phyloP scores from a whole-genome alignment of 192 early-diverging fungal species.

The Backusella circina region DNA sequence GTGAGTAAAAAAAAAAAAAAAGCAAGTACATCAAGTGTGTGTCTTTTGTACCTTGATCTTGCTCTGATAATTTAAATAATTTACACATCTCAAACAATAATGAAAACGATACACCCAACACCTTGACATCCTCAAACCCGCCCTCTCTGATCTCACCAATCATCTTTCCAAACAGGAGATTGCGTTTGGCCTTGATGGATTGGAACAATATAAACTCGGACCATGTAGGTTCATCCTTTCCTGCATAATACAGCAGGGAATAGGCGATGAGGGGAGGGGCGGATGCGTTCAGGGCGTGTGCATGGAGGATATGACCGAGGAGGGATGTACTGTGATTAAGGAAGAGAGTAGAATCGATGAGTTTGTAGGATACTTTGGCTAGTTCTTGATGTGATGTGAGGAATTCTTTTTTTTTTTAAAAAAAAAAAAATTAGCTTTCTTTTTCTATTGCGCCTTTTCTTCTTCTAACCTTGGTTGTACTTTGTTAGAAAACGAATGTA shows the following conservation, averaged over 20 bases:
- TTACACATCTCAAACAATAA: constrained; percentile 62
- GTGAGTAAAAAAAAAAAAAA: neutral
- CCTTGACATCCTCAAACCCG: constrained; percentile 13
- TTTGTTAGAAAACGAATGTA: constrained; percentile 29
- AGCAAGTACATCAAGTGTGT: neutral
- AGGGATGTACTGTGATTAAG: constrained; percentile 29
- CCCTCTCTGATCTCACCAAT: constrained; percentile 37
- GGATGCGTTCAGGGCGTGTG: constrained; percentile 16
- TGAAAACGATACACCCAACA: constrained; percentile 42
- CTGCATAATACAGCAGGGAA: constrained; percentile 41
- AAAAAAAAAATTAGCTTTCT: neutral
- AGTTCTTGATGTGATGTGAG: constrained; percentile 36
- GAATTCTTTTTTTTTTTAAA: constrained; percentile 44
- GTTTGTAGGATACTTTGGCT: constrained; percentile 40
- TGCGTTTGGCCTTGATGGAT: neutral
- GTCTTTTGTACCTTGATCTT: constrained; percentile 45
- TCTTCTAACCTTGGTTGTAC: constrained; percentile 26
- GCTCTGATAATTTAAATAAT: constrained; percentile 44
- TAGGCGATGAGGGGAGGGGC: constrained; percentile 43
- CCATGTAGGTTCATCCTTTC: constrained; percentile 40
- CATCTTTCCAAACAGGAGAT: constrained; percentile 44
- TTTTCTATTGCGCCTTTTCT: neutral
- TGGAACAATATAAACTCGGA: constrained; percentile 37
- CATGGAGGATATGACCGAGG: constrained; percentile 30
- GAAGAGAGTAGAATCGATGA: constrained; percentile 49